These are phyloP conservation scores for Stagonosporopsis vannaccii DNA, from an alignment of 2,329 filamentous ascomycete species.

Conservation along the genomic window DNA sequence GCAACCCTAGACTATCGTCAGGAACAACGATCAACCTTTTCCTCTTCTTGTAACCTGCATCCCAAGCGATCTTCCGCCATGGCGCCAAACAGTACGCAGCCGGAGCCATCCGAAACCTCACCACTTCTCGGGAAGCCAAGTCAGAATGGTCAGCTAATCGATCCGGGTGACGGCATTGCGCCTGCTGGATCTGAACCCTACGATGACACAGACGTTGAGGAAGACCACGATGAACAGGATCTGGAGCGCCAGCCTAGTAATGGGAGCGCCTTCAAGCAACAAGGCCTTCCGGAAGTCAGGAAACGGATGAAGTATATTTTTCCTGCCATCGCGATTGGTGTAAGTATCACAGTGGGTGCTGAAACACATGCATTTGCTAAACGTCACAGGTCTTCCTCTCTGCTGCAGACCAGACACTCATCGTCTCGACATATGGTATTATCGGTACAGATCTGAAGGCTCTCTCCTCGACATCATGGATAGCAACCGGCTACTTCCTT, in stretches of 20 bases:
- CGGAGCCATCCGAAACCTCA: slow-evolving; percentile 51
- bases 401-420: slow-evolving; percentile 77
- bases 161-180: slow-evolving; percentile 34
- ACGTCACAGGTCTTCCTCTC: slow-evolving; percentile 69
- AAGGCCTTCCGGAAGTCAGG: slow-evolving; percentile 58
- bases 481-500: slow-evolving; percentile 73
- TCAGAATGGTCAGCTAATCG: slow-evolving; percentile 17
- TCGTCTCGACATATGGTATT: slow-evolving; percentile 77
- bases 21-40: background rate
- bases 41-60: background rate
- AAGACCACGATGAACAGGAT: slow-evolving; percentile 36
- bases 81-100: background rate
- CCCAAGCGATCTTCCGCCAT: background rate
- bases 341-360: slow-evolving; percentile 45
- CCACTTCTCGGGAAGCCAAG: slow-evolving; percentile 51
- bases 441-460: slow-evolving; percentile 80
- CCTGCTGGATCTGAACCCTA: slow-evolving; percentile 27
- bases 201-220: slow-evolving; percentile 10
- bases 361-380: background rate
- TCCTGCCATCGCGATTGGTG: slow-evolving; percentile 68
- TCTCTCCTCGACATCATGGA: slow-evolving; percentile 78
- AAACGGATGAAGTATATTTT: slow-evolving; percentile 64
- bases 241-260: slow-evolving; percentile 47
- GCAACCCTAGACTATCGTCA: background rate
- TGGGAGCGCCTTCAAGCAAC: slow-evolving; percentile 46